phyloP scores from a whole-genome alignment of 768 basidiomycete species.

The Xanthoconium purpureum region DNA sequence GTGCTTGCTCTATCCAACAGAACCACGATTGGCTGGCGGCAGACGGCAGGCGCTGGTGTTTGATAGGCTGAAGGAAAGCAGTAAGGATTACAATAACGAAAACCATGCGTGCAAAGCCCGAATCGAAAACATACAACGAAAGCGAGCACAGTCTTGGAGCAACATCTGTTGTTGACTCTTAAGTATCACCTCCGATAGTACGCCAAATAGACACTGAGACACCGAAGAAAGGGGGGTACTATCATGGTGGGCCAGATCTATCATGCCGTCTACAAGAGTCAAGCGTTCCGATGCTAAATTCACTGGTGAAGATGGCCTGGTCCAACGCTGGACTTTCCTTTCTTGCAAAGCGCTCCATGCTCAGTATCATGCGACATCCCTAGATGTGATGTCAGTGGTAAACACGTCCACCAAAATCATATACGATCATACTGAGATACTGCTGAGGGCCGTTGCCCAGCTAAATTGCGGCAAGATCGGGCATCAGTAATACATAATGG shows the following conservation, averaged over 20 bases:
- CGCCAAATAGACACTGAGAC: too few relatives aligned
- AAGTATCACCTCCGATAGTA: too few relatives aligned
- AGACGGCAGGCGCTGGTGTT: too few relatives aligned
- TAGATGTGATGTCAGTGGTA: not conserved
- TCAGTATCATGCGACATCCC: constrained; percentile 23
- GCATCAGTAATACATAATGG: not conserved
- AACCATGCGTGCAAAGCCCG: not conserved
- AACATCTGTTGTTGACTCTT: too few relatives aligned
- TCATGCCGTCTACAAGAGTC: not conserved
- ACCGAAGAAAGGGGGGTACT: not conserved
- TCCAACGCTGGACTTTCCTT: not conserved
- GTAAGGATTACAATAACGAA: not conserved
- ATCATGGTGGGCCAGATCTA: not conserved
- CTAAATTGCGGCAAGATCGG: not conserved
- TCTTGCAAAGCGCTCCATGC: constrained; percentile 18
- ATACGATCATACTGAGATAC: constrained; percentile 7
- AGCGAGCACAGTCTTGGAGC: too few relatives aligned
- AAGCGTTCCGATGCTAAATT: not conserved
- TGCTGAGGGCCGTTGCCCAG: constrained; percentile 12
- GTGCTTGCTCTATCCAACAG: too few relatives aligned
- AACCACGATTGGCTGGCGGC: too few relatives aligned
- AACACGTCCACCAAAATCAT: not conserved
- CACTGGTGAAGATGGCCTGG: constrained; percentile 4
- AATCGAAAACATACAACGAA: not conserved
- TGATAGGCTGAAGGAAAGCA: too few relatives aligned